Evolutionary conservation across 2,329 filamentous ascomycete genomes (phyloP), one percentile per base, ranked within the genome.

Genomic region (Ceratocystis harringtonii): DNA sequence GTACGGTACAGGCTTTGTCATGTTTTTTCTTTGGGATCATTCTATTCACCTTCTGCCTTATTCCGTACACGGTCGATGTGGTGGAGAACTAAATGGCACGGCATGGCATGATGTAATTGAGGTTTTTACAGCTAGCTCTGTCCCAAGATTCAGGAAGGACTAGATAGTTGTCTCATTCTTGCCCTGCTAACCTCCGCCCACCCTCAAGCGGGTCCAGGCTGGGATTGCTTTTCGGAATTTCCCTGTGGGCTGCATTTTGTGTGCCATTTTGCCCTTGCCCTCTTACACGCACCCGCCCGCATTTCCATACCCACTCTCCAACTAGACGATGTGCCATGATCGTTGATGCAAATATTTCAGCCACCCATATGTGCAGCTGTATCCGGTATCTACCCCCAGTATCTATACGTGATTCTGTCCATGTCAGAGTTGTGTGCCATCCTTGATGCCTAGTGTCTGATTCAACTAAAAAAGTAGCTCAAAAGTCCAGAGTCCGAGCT

Each of bases 161-260:
- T 3, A 28, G 36, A 15, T 41, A 41, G 36, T 15, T 12, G 36
- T 15, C 32, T 36, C 32, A 1, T 12, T 41, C 36, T 41, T 12
- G 36, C 12, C 12, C 36, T 41, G 32, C 10, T 10, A 36, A 12
- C 8, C 32, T 41, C 12, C 48, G 8, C 5, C 15, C 57, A 32
- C 10, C 41, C 36, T 10, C 36, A 32, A 28, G 30, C 17, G 30
- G 30, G 25, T 60, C 22, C 15, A 32, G 25, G 30, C 25, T 32
- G 57, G 10, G 17, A 1, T 45, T n/a, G 12, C 15, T 63, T 41
- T 55, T 55, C n/a, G 5, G 6, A 41, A 41, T 55, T 63, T 5
- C n/a, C 6, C 61, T 64, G 57, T 67, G 61, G 43, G 55, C 62
- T 58, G 62, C 57, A 65, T 60, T 65, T 55, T 64, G 62, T 58